Base-by-base conservation (phyloP, 768 basidiomycete species). In the Boletus rubescentipes region DNA sequence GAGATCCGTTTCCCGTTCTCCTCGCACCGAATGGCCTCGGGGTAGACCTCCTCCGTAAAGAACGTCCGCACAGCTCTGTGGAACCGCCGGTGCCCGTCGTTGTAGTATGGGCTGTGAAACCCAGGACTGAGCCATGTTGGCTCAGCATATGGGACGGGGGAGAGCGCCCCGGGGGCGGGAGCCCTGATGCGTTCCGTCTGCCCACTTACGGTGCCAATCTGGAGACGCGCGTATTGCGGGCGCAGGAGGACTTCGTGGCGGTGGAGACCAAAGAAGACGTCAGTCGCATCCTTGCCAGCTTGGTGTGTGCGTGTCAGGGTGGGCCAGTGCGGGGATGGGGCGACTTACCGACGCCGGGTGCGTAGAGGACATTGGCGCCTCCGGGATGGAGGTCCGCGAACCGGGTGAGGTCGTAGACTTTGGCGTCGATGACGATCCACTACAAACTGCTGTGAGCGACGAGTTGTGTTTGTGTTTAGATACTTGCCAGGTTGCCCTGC, bases 321-420 rank as follows among this genome's bases (percentile, higher is more conserved):
- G 49, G 31, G 30, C 23, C 0, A 7, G 16, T 18, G 32, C 14
- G 18, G 10, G 16, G 9, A 18, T 38, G 15, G 7, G 16, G 16
- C 18, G 38, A 51, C 82, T 61, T 62, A 88, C 89, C 89, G 48
- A 96, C 79, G 35, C 77, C 72, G 10, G 80, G 71, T 18, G 85
- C 82, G 58, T 80, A 80, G 29, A 92, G 74, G 6, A 96, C 92
- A 32, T 83, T 86, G 26, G 81, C 67, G 10, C 94, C 93, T 48
- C 94, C 83, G 1, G 93, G 95, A 65, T 98, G 95, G 46, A 97
- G 72, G 55, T 84, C 75, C 21, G 84, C 86, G 62, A 98, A 97
- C 55, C 81, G 84, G 36, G 87, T 83, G 30, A 98, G 68, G 65
- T 93, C 83, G 53, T 88, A 93, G 29, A 93, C 89, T 62, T 86